phyloP scores from a whole-genome alignment of 73 alveolate species.

The Paramecium primaurelia region DNA sequence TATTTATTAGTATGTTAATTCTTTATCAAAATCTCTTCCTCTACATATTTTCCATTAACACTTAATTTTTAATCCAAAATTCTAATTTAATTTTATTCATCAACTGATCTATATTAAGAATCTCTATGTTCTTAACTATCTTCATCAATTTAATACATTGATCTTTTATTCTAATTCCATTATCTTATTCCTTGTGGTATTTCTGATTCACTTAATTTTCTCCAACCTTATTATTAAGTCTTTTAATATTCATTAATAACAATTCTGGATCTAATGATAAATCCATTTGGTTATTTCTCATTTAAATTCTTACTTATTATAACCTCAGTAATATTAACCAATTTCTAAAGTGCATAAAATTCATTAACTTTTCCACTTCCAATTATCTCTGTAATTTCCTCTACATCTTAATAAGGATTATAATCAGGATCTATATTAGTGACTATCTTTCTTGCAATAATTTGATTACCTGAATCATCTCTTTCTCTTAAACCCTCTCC shows the following conservation, averaged over 20 bases:
- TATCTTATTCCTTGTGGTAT: not conserved
- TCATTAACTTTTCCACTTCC: not conserved
- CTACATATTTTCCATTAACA: not conserved
- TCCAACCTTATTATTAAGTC: constrained; percentile 7
- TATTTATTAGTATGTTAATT: not conserved
- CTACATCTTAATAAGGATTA: not conserved
- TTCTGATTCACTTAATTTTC: not conserved
- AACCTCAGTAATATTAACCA: not conserved
- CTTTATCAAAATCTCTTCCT: not conserved
- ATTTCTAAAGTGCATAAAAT: not conserved
- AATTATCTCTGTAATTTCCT: not conserved
- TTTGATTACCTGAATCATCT: not conserved
- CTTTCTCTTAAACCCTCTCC: not conserved
- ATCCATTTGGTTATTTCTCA: constrained; percentile 12
- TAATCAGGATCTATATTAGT: not conserved
- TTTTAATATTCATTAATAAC: not conserved
- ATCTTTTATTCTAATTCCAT: not conserved
- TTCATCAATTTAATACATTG: not conserved
- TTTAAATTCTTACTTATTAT: not conserved
- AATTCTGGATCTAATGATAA: not conserved
- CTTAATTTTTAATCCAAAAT: not conserved
- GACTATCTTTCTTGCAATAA: not conserved
- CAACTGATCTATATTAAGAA: not conserved
- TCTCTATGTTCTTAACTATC: constrained; percentile 1
- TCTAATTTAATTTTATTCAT: not conserved